Evolutionary conservation across 2,329 filamentous ascomycete genomes (phyloP).

Genomic region (Verticillium albo-atrum): DNA sequence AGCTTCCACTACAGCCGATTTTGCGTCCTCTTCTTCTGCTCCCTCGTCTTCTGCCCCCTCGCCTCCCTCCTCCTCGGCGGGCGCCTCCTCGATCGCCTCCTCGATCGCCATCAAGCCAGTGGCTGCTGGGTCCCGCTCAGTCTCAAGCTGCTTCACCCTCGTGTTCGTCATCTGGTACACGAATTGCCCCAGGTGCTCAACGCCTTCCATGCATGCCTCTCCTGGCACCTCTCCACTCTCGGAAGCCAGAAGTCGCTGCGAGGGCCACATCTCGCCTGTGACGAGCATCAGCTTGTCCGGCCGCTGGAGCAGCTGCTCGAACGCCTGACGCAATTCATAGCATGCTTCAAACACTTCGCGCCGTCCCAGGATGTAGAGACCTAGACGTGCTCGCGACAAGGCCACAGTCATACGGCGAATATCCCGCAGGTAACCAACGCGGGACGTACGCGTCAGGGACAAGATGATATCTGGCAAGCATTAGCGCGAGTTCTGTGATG

Average conservation of each 20-base stretch:
- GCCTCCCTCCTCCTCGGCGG: constrained; percentile 14
- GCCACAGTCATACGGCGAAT: constrained; percentile 92
- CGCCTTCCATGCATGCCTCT: constrained; percentile 74
- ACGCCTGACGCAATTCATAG: constrained; percentile 82
- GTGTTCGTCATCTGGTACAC: constrained; percentile 91
- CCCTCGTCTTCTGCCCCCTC: constrained; percentile 11
- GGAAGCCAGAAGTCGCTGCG: constrained; percentile 45
- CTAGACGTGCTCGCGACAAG: constrained; percentile 84
- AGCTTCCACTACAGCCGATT: not conserved
- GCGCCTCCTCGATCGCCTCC: constrained; percentile 20
- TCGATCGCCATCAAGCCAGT: constrained; percentile 18
- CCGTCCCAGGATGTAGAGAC: constrained; percentile 87
- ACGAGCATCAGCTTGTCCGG: constrained; percentile 77
- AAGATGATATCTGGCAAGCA: constrained; percentile 74
- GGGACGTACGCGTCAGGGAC: constrained; percentile 82
- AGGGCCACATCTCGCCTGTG: constrained; percentile 82
- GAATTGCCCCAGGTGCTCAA: constrained; percentile 94
- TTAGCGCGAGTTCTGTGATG: constrained; percentile 14
- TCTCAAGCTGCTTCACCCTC: constrained; percentile 44
- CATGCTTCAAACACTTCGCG: constrained; percentile 84
- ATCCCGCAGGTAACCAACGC: constrained; percentile 89
- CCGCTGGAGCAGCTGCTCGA: constrained; percentile 71
- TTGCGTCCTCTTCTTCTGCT: constrained; percentile 13
- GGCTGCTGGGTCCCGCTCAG: constrained; percentile 19
- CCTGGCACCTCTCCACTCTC: constrained; percentile 48